Percentiles rank a stretch among this genome's conserved stretches.
Evolutionary conservation across 1,284 basidiomycete genomes (phyloP).

Genomic region (Ganoderma boninense): DNA sequence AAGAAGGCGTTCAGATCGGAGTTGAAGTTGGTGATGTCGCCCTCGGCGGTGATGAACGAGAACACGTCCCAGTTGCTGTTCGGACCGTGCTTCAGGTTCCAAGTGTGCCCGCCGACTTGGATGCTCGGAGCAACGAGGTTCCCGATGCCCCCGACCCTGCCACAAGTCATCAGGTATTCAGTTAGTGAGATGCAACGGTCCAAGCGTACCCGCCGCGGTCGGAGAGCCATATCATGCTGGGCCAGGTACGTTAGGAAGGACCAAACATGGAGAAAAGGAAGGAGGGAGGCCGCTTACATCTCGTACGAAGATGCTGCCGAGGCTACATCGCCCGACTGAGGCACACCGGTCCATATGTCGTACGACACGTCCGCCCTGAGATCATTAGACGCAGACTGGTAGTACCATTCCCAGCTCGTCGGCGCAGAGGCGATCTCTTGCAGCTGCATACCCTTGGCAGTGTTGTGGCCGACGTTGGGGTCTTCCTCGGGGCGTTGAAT

Average conservation of each 20-base stretch:
- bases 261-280: too few relatives aligned
- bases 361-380: constrained; percentile 68
- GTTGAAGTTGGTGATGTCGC: constrained; percentile 59
- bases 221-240: constrained; percentile 70
- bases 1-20: constrained; percentile 65
- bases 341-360: constrained; percentile 62
- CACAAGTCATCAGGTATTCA: background rate
- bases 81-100: constrained; percentile 65
- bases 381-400: constrained; percentile 53
- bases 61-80: constrained; percentile 64
- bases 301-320: constrained; percentile 59
- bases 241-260: background rate
- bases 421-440: constrained; percentile 53
- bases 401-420: constrained; percentile 60
- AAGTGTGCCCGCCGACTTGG: constrained; percentile 57
- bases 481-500: constrained; percentile 23
- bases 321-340: constrained; percentile 54
- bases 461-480: constrained; percentile 54
- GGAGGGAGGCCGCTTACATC: too few relatives aligned
- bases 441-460: constrained; percentile 58
- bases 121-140: constrained; percentile 54
- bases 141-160: constrained; percentile 62
- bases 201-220: constrained; percentile 59
- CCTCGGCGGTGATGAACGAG: constrained; percentile 60
- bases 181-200: background rate